These are phyloP conservation scores for Moniliophthora roreri DNA, from an alignment of 1,284 basidiomycete genomes.

Conservation along the genomic window DNA sequence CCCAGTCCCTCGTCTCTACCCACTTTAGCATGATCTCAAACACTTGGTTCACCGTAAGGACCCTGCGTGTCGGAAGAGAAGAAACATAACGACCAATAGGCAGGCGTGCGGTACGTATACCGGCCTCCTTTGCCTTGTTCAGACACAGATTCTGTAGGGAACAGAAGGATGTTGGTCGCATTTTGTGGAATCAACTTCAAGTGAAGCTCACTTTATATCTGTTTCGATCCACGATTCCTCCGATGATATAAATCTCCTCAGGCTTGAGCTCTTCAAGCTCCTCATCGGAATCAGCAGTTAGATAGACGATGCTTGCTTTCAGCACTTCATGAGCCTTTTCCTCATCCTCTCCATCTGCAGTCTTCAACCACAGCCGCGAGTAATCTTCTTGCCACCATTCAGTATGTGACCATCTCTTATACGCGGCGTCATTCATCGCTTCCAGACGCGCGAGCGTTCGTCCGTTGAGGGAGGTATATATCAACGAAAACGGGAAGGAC, in stretches of 20 bases:
- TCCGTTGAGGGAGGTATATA: constrained; percentile 81
- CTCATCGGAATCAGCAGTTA: constrained; percentile 92
- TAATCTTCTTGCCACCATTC: constrained; percentile 82
- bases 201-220: constrained; percentile 78
- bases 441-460: constrained; percentile 71
- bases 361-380: constrained; percentile 59
- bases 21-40: constrained; percentile 93
- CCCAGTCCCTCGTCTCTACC: constrained; percentile 83
- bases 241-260: constrained; percentile 92
- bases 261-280: constrained; percentile 81
- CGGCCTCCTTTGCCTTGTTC: constrained; percentile 77
- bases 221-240: constrained; percentile 96
- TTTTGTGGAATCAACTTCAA: constrained; percentile 14
- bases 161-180: constrained; percentile 5
- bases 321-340: constrained; percentile 10
- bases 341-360: constrained; percentile 12
- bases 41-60: constrained; percentile 96
- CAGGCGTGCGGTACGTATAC: constrained; percentile 84
- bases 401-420: constrained; percentile 79
- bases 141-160: constrained; percentile 78
- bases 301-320: constrained; percentile 75
- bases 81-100: constrained; percentile 90
- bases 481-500: constrained; percentile 67
- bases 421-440: constrained; percentile 62
- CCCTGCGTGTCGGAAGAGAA: constrained; percentile 86